These are phyloP conservation scores for Umbelopsis isabellina DNA, from an alignment of 192 early-diverging fungal species.

Conservation along the genomic window DNA sequence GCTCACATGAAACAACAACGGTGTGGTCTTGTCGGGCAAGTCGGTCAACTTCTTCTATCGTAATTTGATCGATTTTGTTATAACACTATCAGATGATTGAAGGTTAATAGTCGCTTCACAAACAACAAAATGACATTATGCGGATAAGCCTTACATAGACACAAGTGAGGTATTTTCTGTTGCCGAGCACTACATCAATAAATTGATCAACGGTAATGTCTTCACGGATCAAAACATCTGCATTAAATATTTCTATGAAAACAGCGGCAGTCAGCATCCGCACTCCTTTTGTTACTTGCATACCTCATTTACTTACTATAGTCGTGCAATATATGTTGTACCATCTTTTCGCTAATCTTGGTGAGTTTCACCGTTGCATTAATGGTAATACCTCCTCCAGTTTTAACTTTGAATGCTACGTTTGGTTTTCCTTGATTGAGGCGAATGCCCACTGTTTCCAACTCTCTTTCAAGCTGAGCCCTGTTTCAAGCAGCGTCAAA, in stretches of 20 bases:
- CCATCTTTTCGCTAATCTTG: constrained; percentile 86
- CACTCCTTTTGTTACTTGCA: too few species aligned
- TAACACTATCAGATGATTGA: constrained; percentile 54
- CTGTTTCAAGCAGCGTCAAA: constrained; percentile 13
- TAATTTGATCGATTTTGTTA: constrained; percentile 98
- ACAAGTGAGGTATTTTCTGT: constrained; percentile 95
- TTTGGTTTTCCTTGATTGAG: constrained; percentile 87
- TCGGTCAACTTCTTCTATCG: constrained; percentile 92
- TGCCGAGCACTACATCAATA: constrained; percentile 98
- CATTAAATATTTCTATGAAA: constrained; percentile 84
- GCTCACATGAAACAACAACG: constrained; percentile 87
- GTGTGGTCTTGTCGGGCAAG: constrained; percentile 90
- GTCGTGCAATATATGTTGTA: constrained; percentile 92
- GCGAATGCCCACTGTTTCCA: constrained; percentile 96
- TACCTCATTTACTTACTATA: constrained; percentile 62
- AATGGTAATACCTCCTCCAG: constrained; percentile 95
- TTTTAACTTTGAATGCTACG: constrained; percentile 98
- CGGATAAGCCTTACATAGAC: constrained; percentile 69
- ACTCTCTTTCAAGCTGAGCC: constrained; percentile 84
- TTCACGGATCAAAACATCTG: constrained; percentile 95
- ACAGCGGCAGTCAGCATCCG: not conserved
- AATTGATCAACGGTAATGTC: constrained; percentile 97
- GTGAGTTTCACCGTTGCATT: constrained; percentile 91
- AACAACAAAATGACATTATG: not conserved
- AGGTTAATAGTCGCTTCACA: not conserved